A percentile compares a stretch with the other conserved stretches of the same genome.
These are phyloP conservation scores for Rhynchosporium graminicola DNA, from an alignment of 2,329 filamentous ascomycete genomes.

Conservation along the genomic window DNA sequence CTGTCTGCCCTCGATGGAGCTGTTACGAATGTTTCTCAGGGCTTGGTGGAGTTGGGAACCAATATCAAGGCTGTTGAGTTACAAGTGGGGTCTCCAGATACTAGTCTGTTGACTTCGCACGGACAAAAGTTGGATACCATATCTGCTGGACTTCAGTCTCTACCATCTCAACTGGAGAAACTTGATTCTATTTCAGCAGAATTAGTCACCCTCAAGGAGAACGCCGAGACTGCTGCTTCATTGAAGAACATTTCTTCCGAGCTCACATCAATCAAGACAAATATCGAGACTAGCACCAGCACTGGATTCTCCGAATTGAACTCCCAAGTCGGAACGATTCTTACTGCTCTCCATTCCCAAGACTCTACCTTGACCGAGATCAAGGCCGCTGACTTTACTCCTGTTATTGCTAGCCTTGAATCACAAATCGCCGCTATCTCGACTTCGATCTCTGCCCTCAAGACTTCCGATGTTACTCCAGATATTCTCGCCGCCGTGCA, in stretches of 20 bases:
- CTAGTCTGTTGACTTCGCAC: conserved; percentile 30
- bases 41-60: conserved; percentile 32
- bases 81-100: conserved; percentile 34
- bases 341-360: conserved; percentile 33
- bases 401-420: conserved; percentile 30
- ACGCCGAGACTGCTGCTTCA: conserved; percentile 20
- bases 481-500: conserved; percentile 32
- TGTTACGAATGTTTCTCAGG: conserved; percentile 28
- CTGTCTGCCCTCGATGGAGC: conserved; percentile 36
- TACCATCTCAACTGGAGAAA: conserved; percentile 27
- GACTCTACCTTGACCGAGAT: conserved; percentile 33
- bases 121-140: conserved; percentile 35
- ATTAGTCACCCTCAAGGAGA: conserved; percentile 32
- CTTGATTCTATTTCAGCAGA: conserved; percentile 32
- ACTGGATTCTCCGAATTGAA: conserved; percentile 27
- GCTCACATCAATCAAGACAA: conserved; percentile 29
- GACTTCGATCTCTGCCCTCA: conserved; percentile 25
- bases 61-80: conserved; percentile 33
- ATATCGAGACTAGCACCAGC: conserved; percentile 26
- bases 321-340: conserved; percentile 25
- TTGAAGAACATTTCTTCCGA: conserved; percentile 28
- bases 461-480: conserved; percentile 21
- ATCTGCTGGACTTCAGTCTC: conserved; percentile 27
- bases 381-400: conserved; percentile 33
- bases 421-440: conserved; percentile 27